Evolutionary conservation across 179 eudicot species (phyloP).

Genomic region (Pouteria campechiana): DNA sequence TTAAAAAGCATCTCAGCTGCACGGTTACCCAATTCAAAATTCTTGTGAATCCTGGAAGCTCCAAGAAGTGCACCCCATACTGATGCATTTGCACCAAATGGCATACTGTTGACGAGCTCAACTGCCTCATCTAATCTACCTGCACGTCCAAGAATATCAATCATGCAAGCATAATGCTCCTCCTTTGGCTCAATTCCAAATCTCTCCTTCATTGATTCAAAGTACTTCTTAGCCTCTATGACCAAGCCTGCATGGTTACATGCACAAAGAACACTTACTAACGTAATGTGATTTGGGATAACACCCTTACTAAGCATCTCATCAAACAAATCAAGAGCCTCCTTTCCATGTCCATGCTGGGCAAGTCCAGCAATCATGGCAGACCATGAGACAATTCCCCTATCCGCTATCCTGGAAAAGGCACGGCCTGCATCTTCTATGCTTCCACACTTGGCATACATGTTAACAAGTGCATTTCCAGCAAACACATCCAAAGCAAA

Average conservation of each 20-base stretch:
- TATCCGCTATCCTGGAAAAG: conserved; percentile 44
- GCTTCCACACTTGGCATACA: conserved; percentile 85
- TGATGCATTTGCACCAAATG: conserved; percentile 60
- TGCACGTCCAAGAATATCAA: conserved; percentile 67
- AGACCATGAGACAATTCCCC: conserved; percentile 68
- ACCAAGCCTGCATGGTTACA: conserved; percentile 81
- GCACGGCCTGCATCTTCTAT: conserved; percentile 59
- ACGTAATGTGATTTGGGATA: conserved; percentile 61
- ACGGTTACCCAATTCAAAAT: conserved; percentile 46
- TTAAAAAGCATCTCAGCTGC: conserved; percentile 54
- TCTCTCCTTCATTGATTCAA: conserved; percentile 43
- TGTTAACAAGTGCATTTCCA: conserved; percentile 71
- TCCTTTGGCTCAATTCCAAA: conserved; percentile 53
- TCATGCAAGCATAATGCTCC: conserved; percentile 86
- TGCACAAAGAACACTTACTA: conserved; percentile 60
- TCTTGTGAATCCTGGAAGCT: conserved; percentile 64
- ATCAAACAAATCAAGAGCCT: conserved; percentile 49
- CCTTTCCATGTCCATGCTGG: conserved; percentile 70
- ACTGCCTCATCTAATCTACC: conserved; percentile 52
- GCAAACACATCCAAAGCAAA: conserved; percentile 46
- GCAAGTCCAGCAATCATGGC: conserved; percentile 88
- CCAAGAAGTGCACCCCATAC: conserved; percentile 85
- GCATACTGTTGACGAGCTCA: conserved; percentile 54
- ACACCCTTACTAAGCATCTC: conserved; percentile 45
- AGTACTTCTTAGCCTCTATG: conserved; percentile 45